Percentiles rank a stretch among this genome's conserved stretches.
Conservation (phyloP, 2,329 filamentous ascomycete genomes). For the Penicillium sp. region DNA sequence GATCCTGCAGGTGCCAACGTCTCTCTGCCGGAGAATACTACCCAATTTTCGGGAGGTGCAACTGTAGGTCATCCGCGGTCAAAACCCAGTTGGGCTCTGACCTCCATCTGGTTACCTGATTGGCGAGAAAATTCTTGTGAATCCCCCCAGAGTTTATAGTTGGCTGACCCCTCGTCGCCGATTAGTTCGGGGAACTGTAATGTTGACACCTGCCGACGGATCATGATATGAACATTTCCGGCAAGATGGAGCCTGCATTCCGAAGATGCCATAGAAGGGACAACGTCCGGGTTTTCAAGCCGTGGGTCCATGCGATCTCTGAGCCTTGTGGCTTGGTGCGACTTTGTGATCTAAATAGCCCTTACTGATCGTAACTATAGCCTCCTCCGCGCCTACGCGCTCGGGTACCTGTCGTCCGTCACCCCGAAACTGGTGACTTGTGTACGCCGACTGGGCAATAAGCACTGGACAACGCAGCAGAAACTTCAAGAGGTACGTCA, state of each 20-base stretch:
- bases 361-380: constrained; percentile 25
- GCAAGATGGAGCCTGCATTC: constrained; percentile 30
- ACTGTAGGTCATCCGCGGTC: constrained; percentile 12
- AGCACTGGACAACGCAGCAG: constrained; percentile 33
- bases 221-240: constrained; percentile 27
- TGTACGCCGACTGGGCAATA: constrained; percentile 35
- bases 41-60: constrained; percentile 22
- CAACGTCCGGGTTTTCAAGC: constrained; percentile 30
- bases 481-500: constrained; percentile 39
- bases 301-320: constrained; percentile 31
- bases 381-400: constrained; percentile 48
- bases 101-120: constrained; percentile 9
- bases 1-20: neutral
- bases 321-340: constrained; percentile 10
- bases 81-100: neutral
- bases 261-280: constrained; percentile 24
- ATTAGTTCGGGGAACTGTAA: constrained; percentile 16
- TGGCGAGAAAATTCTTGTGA: constrained; percentile 11
- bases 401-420: constrained; percentile 51
- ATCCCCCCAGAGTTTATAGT: constrained; percentile 12
- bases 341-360: constrained; percentile 3
- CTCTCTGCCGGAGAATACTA: constrained; percentile 19
- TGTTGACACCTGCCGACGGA: constrained; percentile 21
- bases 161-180: constrained; percentile 1
- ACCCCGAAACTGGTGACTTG: constrained; percentile 47